Evolutionary conservation across 306 rosid genomes (phyloP), one percentile per base, ranked within the genome.

Genomic region (Biancaea sappan): DNA sequence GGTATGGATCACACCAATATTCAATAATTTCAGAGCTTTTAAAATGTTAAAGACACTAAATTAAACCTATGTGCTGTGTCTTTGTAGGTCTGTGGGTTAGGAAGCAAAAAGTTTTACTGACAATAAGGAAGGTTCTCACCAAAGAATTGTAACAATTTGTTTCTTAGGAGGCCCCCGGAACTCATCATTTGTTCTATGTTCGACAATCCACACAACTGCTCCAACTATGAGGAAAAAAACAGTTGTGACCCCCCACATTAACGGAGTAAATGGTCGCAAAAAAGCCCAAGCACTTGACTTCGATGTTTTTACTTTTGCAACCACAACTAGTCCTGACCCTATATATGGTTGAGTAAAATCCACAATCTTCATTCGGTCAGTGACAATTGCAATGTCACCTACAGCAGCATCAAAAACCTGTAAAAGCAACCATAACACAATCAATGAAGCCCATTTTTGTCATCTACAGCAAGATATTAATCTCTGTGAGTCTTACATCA

Each of bases 341-440:
- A 88, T 77, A 64, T 66, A 92, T 47, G 97, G 97, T 60, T 92
- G 97, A 12, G 93, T 92, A 79, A 92, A 92, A 82, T 92, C 97
- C 21, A 65, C 96, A 82, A 89, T 84, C 77, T 64, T 86, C 62
- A 93, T 88, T 72, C 97, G 82, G 69, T 83, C 82, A 11, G 93
- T 92, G 77, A 79, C 84, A 37, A 92, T 92, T 14, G 97, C 80
- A 72, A 92, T 83, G 83, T 92, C 97, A 21, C 97, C 96, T 21
- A 92, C 73, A n/a, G 81, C 96, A 56, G 85, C 96, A 71, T 92
- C 97, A 79, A 71, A 92, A 14, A 57, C 83, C 97, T 89, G 63
- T 2, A 66, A 8, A 58, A 57, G 53, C 54, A 83, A 69, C 67
- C 67, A 18, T 35, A 38, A 60, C 12, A 59, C 0, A 5, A 57